Percentiles rank a stretch among this genome's conserved stretches.
These are phyloP conservation scores for Neurospora sp. DNA, from an alignment of 495 filamentous ascomycete species.

Conservation along the genomic window DNA sequence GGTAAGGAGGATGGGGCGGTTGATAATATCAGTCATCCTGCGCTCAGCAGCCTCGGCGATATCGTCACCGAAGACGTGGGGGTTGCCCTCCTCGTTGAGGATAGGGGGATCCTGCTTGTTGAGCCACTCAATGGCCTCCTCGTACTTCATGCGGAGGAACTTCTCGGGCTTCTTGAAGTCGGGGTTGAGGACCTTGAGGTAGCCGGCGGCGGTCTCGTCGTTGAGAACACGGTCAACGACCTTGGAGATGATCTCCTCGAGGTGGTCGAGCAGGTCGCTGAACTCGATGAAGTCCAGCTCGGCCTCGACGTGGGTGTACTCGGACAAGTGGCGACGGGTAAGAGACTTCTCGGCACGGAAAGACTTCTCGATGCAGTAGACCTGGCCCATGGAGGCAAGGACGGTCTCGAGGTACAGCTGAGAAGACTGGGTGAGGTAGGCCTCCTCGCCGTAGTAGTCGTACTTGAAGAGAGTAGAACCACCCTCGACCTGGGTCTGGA, in stretches of 20 bases:
- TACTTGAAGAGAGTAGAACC: constrained; percentile 90
- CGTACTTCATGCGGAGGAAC: constrained; percentile 92
- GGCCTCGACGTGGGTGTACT: constrained; percentile 92
- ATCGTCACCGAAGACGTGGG: constrained; percentile 90
- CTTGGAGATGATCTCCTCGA: constrained; percentile 80
- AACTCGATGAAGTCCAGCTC: constrained; percentile 96
- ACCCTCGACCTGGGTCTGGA: constrained; percentile 98
- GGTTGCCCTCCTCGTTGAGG: constrained; percentile 80
- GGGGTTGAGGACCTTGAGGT: constrained; percentile 80
- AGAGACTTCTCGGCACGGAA: constrained; percentile 96
- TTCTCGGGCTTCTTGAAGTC: constrained; percentile 69
- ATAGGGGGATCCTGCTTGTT: constrained; percentile 67
- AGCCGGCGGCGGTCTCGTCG: constrained; percentile 56
- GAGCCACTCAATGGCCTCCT: constrained; percentile 90
- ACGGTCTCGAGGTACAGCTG: constrained; percentile 98
- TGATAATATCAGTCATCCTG: constrained; percentile 93
- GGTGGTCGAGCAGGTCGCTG: constrained; percentile 78
- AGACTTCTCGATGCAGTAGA: constrained; percentile 96
- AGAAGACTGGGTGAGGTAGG: constrained; percentile 93
- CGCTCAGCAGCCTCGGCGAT: constrained; percentile 98
- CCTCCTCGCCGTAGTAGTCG: constrained; percentile 87
- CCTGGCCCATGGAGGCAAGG: constrained; percentile 79
- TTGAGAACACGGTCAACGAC: constrained; percentile 69
- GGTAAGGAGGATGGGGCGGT: constrained; percentile 88
- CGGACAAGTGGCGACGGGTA: constrained; percentile 81